Evolutionary conservation across 176 grass and related monocot species (phyloP), one percentile per base, ranked within the genome.

Genomic region (Oryza brachyantha): DNA sequence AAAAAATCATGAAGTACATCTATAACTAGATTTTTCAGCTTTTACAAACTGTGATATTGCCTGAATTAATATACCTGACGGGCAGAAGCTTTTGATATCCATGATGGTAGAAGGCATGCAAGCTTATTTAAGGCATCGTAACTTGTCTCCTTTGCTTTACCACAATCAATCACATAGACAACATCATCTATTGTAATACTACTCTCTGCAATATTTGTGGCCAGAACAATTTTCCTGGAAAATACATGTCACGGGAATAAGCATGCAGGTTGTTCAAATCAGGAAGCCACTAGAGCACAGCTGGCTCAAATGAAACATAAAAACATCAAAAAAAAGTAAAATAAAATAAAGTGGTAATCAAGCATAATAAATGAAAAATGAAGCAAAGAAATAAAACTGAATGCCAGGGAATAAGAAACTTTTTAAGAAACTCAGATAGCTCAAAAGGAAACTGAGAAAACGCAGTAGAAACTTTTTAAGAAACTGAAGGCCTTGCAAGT

Each of bases 101-200:
- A 97, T 2, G 87, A 97, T 24, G 95, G 95, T 81, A 94, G 83
- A 66, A 97, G 81, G 78, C 91, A 92, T 38, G 95, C 89, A 27
- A 97, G 87, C 76, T 97, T 97, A 84, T 97, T 97, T 59, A 97
- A 89, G 55, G 95, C 95, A 88, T 97, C 95, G 80, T 97, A 97
- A 87, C 95, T 97, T 66, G 91, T 97, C 78, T 97, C 95, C 84
- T 97, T 97, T 17, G 91, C 95, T 76, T 97, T 94, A 77, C 95
- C 95, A 75, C 95, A 97, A 82, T 97, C 95, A 86, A 97, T 77
- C 41, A 97, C 95, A 86, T 90, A 97, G 19, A 97, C 91, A 48
- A 97, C 95, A 92, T 97, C 95, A 84, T 97, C 95, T 79, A 97
- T 88, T 31, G 95, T 97, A 76, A 97, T 94, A 80, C 95, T 97